These are phyloP conservation scores for Solanum chacoense DNA, from an alignment of 305 asterid genomes.

Conservation along the genomic window DNA sequence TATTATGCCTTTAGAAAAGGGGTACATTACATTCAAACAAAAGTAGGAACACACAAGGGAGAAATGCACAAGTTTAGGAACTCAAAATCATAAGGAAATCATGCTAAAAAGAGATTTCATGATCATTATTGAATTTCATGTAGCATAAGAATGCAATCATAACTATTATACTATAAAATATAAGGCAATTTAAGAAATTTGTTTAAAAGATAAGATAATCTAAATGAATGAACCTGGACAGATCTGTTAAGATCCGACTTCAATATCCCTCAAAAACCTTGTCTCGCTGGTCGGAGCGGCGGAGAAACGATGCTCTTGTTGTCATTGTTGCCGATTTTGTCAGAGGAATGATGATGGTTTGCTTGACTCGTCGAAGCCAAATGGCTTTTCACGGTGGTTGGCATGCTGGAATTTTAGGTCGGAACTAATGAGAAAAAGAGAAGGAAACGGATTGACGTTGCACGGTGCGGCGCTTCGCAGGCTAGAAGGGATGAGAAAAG, in stretches of 20 bases:
- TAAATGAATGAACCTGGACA: not conserved
- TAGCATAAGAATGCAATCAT: not conserved
- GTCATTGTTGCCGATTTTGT: not conserved
- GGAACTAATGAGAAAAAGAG: not conserved
- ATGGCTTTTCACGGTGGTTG: not conserved
- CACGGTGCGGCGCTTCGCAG: not conserved
- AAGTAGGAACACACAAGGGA: not conserved
- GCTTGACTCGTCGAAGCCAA: not conserved
- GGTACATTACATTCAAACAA: not conserved
- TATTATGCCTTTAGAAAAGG: not conserved
- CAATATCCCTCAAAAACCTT: no score
- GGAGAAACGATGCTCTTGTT: not conserved
- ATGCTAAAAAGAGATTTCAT: not conserved
- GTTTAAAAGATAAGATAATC: not conserved
- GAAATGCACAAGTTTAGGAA: not conserved
- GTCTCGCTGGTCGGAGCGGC: not conserved
- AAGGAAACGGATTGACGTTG: not conserved
- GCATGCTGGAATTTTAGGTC: not conserved
- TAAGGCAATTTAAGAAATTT: not conserved
- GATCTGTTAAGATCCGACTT: not conserved
- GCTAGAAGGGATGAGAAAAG: not conserved
- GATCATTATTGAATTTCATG: not conserved
- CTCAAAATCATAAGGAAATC: not conserved
- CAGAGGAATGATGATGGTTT: not conserved
- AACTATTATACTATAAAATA: no score